Evolutionary conservation across 768 basidiomycete species (phyloP).

Genomic region (Pulveroboletus sp.): DNA sequence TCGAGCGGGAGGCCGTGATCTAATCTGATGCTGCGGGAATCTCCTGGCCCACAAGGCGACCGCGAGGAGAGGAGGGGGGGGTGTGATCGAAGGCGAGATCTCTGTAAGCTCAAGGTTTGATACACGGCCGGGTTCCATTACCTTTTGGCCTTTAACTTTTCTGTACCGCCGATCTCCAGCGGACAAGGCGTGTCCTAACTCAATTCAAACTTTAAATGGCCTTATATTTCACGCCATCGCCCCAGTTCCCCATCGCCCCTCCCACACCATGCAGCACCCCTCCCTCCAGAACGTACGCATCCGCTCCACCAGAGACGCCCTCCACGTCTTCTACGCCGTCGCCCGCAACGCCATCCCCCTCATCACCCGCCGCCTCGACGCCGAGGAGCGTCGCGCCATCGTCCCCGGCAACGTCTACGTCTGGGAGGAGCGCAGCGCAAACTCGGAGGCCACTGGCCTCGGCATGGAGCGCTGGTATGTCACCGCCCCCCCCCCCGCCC

Average conservation of each 20-base stretch:
- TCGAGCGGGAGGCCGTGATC: no score
- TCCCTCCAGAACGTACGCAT: constrained; percentile 76
- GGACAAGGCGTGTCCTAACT: constrained; percentile 35
- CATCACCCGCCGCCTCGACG: constrained; percentile 79
- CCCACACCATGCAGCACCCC: constrained; percentile 62
- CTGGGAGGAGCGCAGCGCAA: constrained; percentile 86
- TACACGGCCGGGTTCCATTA: constrained; percentile 15
- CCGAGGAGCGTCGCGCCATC: constrained; percentile 75
- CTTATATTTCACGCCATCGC: no score
- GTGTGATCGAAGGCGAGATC: not conserved
- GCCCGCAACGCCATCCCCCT: constrained; percentile 65
- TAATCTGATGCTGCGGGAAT: no score
- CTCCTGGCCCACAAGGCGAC: no score
- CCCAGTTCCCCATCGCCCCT: no score
- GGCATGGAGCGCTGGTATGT: constrained; percentile 82
- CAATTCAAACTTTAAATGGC: constrained; percentile 61
- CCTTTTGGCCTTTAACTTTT: constrained; percentile 18
- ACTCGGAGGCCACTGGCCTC: constrained; percentile 76
- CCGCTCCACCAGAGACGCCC: constrained; percentile 76
- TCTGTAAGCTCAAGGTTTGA: constrained; percentile 29
- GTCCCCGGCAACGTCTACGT: constrained; percentile 79
- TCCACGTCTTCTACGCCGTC: constrained; percentile 78
- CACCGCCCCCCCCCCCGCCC: not conserved
- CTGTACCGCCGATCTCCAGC: constrained; percentile 17
- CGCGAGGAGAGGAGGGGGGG: not conserved